Conservation (phyloP, 202 grass and related monocot species). For the Zoysia matrella region DNA sequence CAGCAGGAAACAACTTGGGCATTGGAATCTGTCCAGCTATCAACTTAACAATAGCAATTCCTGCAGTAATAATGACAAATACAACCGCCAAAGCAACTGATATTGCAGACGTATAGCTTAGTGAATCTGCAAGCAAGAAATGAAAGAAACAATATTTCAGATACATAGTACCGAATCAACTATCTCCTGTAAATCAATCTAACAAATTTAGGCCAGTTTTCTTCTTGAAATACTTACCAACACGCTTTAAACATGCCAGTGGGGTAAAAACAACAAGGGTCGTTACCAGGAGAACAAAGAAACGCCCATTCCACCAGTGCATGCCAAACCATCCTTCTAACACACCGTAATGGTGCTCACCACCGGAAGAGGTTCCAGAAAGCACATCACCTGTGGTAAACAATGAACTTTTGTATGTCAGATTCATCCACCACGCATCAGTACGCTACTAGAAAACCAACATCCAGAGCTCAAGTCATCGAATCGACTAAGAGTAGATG, state of each 20-base stretch:
- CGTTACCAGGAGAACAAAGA: constrained; percentile 67
- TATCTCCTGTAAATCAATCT: neutral
- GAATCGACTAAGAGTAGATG: too few species aligned
- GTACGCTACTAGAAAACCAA: neutral
- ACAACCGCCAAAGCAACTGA: constrained; percentile 87
- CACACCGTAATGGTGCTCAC: constrained; percentile 79
- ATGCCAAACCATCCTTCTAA: constrained; percentile 93
- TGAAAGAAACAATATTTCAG: constrained; percentile 12
- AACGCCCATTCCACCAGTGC: neutral
- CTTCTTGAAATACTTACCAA: constrained; percentile 53
- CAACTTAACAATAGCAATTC: constrained; percentile 92
- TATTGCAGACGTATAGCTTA: constrained; percentile 87
- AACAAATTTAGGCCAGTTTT: neutral
- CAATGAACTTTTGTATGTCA: neutral
- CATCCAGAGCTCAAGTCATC: too few species aligned
- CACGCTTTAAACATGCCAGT: constrained; percentile 81
- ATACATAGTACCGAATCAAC: neutral
- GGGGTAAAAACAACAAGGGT: constrained; percentile 71
- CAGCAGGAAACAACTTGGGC: constrained; percentile 84
- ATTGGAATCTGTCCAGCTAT: constrained; percentile 71
- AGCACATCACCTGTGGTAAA: constrained; percentile 76
- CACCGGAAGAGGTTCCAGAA: constrained; percentile 77
- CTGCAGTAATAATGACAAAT: constrained; percentile 90
- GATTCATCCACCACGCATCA: neutral
- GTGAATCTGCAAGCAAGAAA: constrained; percentile 78